These are phyloP conservation scores for Penicillium oxalicum DNA, from an alignment of 2,329 filamentous ascomycete genomes.

Conservation along the genomic window DNA sequence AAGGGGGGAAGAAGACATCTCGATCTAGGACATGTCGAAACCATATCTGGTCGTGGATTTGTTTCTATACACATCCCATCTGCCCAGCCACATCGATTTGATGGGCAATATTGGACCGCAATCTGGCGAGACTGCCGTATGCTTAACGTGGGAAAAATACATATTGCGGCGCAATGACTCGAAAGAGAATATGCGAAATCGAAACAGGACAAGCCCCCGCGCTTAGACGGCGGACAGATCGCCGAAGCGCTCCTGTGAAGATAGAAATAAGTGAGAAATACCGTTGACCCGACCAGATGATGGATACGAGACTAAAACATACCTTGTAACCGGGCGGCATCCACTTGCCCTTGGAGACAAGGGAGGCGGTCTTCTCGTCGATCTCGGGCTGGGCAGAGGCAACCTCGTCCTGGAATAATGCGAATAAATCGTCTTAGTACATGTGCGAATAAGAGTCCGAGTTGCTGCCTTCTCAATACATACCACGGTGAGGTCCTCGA, in stretches of 20 bases:
- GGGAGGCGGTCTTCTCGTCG: constrained; percentile 89
- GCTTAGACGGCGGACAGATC: constrained; percentile 89
- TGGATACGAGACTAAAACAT: constrained; percentile 30
- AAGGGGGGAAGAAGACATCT: background rate
- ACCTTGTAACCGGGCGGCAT: constrained; percentile 98
- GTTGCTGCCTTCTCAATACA: constrained; percentile 32
- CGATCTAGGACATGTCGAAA: constrained; percentile 18
- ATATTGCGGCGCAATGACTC: constrained; percentile 26
- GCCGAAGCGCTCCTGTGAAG: constrained; percentile 88
- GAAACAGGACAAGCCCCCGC: constrained; percentile 18
- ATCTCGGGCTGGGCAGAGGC: constrained; percentile 91
- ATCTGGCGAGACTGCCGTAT: constrained; percentile 16
- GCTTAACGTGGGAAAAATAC: constrained; percentile 26
- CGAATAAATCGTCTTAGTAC: constrained; percentile 12
- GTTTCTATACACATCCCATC: constrained; percentile 39
- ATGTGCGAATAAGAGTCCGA: background rate
- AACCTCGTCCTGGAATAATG: constrained; percentile 73
- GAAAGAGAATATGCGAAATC: constrained; percentile 28
- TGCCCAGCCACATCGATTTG: constrained; percentile 27
- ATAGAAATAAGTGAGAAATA: constrained; percentile 15
- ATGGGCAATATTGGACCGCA: constrained; percentile 17
- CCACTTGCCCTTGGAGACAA: constrained; percentile 98
- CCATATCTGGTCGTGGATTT: constrained; percentile 29
- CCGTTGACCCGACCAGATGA: background rate
- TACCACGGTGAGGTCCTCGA: constrained; percentile 96